A percentile compares a stretch with the other conserved stretches of the same genome.
phyloP scores from a whole-genome alignment of 2,329 filamentous ascomycete species.

The Thelonectria olida region DNA sequence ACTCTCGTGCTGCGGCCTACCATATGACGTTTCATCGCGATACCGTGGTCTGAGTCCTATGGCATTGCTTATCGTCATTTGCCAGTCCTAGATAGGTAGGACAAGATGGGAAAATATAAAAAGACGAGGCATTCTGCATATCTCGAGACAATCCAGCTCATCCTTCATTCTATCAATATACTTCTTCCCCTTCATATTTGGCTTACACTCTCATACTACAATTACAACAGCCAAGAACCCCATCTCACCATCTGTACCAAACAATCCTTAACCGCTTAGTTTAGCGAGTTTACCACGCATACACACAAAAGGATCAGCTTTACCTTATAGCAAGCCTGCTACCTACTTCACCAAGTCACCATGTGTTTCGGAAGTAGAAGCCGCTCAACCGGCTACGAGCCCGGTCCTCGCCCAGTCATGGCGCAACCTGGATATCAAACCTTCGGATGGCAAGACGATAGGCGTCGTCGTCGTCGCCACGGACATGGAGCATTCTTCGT shows the following conservation, averaged over 20 bases:
- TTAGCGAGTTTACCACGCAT: too few species aligned
- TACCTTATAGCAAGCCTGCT: too few species aligned
- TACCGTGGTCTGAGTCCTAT: not conserved
- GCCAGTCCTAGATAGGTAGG: too few species aligned
- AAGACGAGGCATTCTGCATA: not conserved
- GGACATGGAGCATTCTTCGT: not conserved
- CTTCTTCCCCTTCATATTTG: not conserved
- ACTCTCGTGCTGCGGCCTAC: not conserved
- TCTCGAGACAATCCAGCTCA: not conserved
- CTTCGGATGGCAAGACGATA: not conserved
- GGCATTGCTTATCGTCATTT: not conserved
- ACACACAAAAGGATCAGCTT: too few species aligned
- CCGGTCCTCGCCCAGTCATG: not conserved
- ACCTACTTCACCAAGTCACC: too few species aligned
- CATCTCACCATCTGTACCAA: too few species aligned
- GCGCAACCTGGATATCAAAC: not conserved
- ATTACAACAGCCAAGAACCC: too few species aligned
- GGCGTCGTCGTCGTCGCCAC: not conserved
- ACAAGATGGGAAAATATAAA: not conserved
- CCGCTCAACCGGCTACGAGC: slow-evolving; percentile 1
- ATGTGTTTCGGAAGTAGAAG: slow-evolving; percentile 14
- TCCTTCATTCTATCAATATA: not conserved
- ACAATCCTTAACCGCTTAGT: too few species aligned
- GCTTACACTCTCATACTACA: too few species aligned
- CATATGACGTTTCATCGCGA: not conserved